phyloP scores from a whole-genome alignment of 768 basidiomycete species.

The Naganishia vaughanmartiniae region DNA sequence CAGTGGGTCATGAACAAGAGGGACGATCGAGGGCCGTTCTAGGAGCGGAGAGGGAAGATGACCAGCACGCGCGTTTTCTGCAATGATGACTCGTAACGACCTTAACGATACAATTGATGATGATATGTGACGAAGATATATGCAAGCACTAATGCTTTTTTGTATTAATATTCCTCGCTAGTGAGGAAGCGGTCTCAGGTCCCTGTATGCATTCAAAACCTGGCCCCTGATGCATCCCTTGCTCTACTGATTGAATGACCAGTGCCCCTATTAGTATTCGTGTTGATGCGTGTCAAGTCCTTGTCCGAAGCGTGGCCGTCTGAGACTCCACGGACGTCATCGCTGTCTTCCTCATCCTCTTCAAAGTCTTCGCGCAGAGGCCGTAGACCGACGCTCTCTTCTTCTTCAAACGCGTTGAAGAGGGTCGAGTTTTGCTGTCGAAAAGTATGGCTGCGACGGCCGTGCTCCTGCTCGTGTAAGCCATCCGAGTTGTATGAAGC shows the following conservation, averaged over 20 bases:
- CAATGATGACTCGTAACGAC: conserved; percentile 18
- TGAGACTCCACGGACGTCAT: conserved; percentile 52
- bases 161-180: neutral
- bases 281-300: conserved; percentile 24
- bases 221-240: conserved; percentile 8
- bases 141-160: conserved; percentile 15
- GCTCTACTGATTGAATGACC: conserved; percentile 8
- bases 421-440: conserved; percentile 65
- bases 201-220: neutral
- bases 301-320: conserved; percentile 7
- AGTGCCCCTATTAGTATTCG: conserved; percentile 13
- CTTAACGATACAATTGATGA: conserved; percentile 22
- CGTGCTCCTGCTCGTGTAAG: conserved; percentile 57
- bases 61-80: neutral
- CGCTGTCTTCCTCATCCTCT: conserved; percentile 61
- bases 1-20: conserved; percentile 11
- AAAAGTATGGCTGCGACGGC: conserved; percentile 66
- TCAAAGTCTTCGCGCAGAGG: conserved; percentile 59
- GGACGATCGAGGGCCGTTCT: neutral
- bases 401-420: conserved; percentile 70
- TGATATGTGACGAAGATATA: conserved; percentile 2
- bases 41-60: neutral
- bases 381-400: conserved; percentile 61
- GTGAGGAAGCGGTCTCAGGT: neutral
- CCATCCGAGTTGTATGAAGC: conserved; percentile 48